phyloP scores from a whole-genome alignment of 306 rosid genomes.

The Malus sylvestris region DNA sequence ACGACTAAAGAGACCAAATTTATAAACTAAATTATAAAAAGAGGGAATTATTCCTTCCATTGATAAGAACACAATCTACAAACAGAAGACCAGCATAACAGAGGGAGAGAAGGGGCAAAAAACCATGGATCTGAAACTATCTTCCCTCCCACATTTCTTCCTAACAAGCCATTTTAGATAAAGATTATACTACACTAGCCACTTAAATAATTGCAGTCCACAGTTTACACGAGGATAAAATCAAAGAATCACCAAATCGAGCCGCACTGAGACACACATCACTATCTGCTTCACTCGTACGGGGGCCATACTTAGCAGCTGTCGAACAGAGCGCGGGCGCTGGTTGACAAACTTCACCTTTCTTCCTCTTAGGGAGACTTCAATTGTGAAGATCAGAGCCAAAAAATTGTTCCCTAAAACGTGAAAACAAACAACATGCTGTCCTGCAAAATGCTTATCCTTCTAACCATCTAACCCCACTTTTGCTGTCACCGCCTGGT shows the following conservation, averaged over 20 bases:
- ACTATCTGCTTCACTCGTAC: conserved; percentile 14
- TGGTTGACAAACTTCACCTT: conserved; percentile 19
- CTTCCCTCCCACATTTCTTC: conserved; percentile 35
- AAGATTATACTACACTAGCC: conserved; percentile 52
- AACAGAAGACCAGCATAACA: conserved; percentile 23
- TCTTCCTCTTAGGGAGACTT: conserved; percentile 10
- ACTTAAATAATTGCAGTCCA: conserved; percentile 31
- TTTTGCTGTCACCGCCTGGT: conserved; percentile 20
- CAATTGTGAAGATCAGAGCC: conserved; percentile 12
- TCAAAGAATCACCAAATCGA: conserved; percentile 54
- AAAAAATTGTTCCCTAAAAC: conserved; percentile 23
- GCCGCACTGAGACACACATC: conserved; percentile 16
- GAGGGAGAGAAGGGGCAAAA: not conserved
- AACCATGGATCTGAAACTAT: conserved; percentile 11
- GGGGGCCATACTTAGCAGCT: conserved; percentile 32
- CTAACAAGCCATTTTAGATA: conserved; percentile 29
- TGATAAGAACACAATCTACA: conserved; percentile 37
- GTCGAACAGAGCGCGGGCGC: conserved; percentile 22
- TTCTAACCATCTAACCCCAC: conserved; percentile 27
- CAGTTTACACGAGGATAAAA: conserved; percentile 36
- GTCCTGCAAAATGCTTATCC: conserved; percentile 22
- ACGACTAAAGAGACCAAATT: too few species aligned
- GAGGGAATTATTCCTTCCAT: conserved; percentile 31
- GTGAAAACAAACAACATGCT: conserved; percentile 32
- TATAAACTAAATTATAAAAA: not conserved